Evolutionary conservation across 305 asterid genomes (phyloP), one percentile per base, ranked within the genome.

Genomic region (Stenogyne calaminthoides): DNA sequence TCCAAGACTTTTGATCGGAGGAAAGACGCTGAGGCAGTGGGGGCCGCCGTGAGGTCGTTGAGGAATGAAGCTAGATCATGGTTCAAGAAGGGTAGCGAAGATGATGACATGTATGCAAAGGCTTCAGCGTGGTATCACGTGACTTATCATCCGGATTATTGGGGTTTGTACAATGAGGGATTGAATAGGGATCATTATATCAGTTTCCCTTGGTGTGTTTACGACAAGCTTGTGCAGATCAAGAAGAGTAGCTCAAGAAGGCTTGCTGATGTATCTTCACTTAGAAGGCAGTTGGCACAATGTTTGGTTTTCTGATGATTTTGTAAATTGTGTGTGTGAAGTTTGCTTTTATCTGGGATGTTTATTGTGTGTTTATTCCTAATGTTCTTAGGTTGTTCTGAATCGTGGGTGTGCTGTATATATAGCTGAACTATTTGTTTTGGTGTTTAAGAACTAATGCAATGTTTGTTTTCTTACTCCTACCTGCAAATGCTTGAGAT

Each of bases 71-170:
- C 91, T 1, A 72, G 92, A 77, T 61, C 89, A 1, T 85, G 90
- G 95, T 94, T 91, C 81, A 91, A 80, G 86, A 81, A 39, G 70
- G 88, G 81, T 20, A 71, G 81, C 18, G 93, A 87, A 18, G 32
- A 51, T 0, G 86, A 84, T 14, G 88, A 91, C 54, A 10, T 6
- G n/a, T 67, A 85, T 20, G 91, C 96, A 6, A 94, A 87, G 83
- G 99, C 97, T 2, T 94, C 99, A 2, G 99, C 99, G 20, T 91
- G 99, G 99, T 94, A 94, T 82, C 86, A 87, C 22, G 99, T 94
- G 56, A 81, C 95, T 0, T 94, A 91, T 78, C 95, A 94, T 79
- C 91, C 76, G 7, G 80, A 61, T n/a, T 88, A 57, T 54, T 94
- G 92, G 91, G 97, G 97, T 44, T 39, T 22, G 57, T 94, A 94